A percentile compares a stretch with the other conserved stretches of the same genome.
phyloP scores from a whole-genome alignment of 306 rosid species.

The Argentina anserina region DNA sequence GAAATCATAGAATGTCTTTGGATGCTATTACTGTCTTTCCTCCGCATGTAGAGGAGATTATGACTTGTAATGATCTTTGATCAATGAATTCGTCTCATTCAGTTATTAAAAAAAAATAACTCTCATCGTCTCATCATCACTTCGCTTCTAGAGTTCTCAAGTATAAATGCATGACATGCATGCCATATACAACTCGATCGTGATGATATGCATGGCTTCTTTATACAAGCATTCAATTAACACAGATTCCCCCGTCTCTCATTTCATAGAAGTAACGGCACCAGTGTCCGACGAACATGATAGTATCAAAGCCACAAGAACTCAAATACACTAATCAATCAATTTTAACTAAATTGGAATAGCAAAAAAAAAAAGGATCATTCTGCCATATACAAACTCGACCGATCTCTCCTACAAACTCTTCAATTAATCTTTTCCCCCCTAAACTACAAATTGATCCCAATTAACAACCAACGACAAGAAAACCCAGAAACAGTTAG shows the following conservation, averaged over 20 bases:
- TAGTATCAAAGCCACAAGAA: neutral
- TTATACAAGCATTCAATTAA: neutral
- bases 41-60: no score
- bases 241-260: neutral
- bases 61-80: no score
- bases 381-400: slow-evolving; percentile 9
- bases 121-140: no score
- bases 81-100: no score
- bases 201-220: neutral
- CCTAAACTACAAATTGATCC: neutral
- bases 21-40: no score
- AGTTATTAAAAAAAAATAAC: no score
- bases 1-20: no score
- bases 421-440: neutral
- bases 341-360: neutral
- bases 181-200: neutral
- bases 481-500: neutral
- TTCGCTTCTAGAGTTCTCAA: no score
- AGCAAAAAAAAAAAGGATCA: neutral
- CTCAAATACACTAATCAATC: neutral
- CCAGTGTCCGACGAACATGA: neutral
- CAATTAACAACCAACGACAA: neutral
- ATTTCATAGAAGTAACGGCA: neutral
- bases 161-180: no score
- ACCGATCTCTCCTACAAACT: neutral